Conservation (phyloP, 202 grass and related monocot genomes). For the Tripidium arundinaceum region DNA sequence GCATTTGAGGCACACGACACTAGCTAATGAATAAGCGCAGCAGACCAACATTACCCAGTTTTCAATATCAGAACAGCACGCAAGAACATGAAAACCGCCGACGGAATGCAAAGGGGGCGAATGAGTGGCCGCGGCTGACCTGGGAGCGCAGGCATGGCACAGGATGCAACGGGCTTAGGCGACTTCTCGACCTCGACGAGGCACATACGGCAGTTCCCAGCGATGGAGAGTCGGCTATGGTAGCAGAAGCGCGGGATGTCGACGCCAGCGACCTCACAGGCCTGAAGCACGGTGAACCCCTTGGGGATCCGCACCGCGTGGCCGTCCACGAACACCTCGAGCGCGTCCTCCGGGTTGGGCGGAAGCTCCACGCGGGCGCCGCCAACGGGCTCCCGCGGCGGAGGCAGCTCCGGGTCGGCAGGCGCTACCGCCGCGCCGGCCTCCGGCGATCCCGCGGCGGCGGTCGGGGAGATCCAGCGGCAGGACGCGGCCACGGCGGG, state of each 20-base stretch:
- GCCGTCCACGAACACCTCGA: slow-evolving; percentile 95
- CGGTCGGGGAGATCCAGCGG: slow-evolving; percentile 80
- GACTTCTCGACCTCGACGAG: slow-evolving; percentile 99
- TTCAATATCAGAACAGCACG: background rate
- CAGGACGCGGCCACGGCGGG: slow-evolving; percentile 26
- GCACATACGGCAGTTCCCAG: slow-evolving; percentile 98
- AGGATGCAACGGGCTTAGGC: slow-evolving; percentile 97
- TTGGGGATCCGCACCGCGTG: slow-evolving; percentile 93
- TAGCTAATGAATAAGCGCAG: background rate
- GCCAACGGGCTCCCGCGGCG: slow-evolving; percentile 48
- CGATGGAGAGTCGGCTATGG: slow-evolving; percentile 86
- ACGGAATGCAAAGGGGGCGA: background rate
- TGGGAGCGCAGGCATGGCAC: slow-evolving; percentile 95
- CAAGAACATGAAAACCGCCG: background rate
- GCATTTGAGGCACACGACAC: background rate
- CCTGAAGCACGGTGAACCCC: slow-evolving; percentile 94
- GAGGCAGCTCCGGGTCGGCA: slow-evolving; percentile 34
- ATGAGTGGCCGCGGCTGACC: slow-evolving; percentile 18
- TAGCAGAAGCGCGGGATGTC: slow-evolving; percentile 97
- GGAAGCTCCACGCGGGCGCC: slow-evolving; percentile 68
- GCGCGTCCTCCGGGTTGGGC: slow-evolving; percentile 71
- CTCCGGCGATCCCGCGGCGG: slow-evolving; percentile 53
- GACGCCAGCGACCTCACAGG: slow-evolving; percentile 92
- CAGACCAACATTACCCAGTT: background rate
- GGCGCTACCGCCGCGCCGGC: slow-evolving; percentile 42